Percentiles rank a stretch among this genome's conserved stretches.
phyloP scores from a whole-genome alignment of 2,329 filamentous ascomycete genomes.

The Blastomyces gilchristii region DNA sequence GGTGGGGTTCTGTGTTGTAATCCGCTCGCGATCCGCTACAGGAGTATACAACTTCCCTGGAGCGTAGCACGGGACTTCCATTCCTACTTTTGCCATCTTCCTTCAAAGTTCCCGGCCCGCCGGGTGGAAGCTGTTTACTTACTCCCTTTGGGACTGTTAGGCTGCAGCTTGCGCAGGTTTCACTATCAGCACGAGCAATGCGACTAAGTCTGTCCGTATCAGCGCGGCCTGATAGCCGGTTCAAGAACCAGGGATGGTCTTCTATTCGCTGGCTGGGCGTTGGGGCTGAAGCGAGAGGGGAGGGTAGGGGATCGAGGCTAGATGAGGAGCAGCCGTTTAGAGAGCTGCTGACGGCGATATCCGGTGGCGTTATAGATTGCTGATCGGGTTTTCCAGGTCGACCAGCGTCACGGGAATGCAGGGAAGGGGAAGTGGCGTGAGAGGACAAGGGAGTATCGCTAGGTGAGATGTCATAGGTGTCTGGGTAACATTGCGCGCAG shows the following conservation, averaged over 20 bases:
- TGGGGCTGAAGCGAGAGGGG: slow-evolving; percentile 14
- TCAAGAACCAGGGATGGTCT: slow-evolving; percentile 44
- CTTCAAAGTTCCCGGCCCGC: slow-evolving; percentile 42
- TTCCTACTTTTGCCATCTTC: slow-evolving; percentile 41
- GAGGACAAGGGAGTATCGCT: slow-evolving; percentile 32
- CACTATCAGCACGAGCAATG: slow-evolving; percentile 37
- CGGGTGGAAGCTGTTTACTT: slow-evolving; percentile 43
- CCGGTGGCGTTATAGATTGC: slow-evolving; percentile 10
- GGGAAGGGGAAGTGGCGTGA: slow-evolving; percentile 21
- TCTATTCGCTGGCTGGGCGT: slow-evolving; percentile 29
- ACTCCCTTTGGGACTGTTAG: slow-evolving; percentile 46
- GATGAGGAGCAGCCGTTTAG: slow-evolving; percentile 12
- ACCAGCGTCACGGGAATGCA: slow-evolving; percentile 6
- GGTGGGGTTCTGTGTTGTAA: slow-evolving; percentile 30
- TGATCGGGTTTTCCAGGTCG: slow-evolving; percentile 17
- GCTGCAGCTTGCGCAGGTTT: slow-evolving; percentile 49
- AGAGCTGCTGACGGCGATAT: slow-evolving; percentile 10
- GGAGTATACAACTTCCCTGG: slow-evolving; percentile 44
- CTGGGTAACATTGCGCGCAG: slow-evolving; percentile 43
- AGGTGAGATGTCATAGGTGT: slow-evolving; percentile 30
- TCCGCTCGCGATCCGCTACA: slow-evolving; percentile 35
- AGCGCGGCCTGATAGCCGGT: slow-evolving; percentile 26
- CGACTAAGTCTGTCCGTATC: slow-evolving; percentile 39
- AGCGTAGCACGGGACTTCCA: slow-evolving; percentile 46
- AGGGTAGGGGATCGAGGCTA: slow-evolving; percentile 16